Evolutionary conservation across 352 stramenopile species (phyloP).

Genomic region (Pythium dissimile): DNA sequence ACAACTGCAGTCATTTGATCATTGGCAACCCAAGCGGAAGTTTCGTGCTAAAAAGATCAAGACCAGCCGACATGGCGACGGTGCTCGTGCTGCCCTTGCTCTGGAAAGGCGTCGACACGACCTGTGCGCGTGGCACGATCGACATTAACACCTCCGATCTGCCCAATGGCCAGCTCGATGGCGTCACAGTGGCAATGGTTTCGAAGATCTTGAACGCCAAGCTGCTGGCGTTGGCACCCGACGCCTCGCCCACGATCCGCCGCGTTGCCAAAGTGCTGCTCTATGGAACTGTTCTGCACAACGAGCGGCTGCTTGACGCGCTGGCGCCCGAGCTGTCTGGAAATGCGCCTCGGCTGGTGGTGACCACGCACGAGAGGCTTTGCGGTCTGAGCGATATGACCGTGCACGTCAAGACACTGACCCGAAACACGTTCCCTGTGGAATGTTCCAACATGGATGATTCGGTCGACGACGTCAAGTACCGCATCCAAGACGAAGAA

Average conservation of each 20-base stretch:
- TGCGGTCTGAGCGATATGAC: not conserved
- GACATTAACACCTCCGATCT: not conserved
- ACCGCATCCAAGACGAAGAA: not conserved
- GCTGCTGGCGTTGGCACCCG: not conserved
- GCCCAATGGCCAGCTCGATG: not conserved
- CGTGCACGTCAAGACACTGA: not conserved
- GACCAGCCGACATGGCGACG: not conserved
- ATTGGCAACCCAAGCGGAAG: not conserved
- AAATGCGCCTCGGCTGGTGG: not conserved
- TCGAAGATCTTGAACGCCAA: not conserved
- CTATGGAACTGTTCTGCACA: not conserved
- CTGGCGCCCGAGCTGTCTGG: not conserved
- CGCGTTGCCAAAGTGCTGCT: not conserved
- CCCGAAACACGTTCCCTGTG: not conserved
- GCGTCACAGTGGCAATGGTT: not conserved
- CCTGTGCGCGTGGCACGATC: not conserved
- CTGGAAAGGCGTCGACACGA: not conserved
- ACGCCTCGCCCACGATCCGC: not conserved
- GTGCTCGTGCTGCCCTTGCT: not conserved
- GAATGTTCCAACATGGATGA: not conserved
- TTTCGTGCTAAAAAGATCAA: not conserved
- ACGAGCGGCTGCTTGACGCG: not conserved
- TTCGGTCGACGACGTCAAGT: not conserved
- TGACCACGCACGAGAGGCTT: not conserved
- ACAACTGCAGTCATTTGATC: too few relatives aligned